Base-by-base conservation (phyloP, 169 alveolate genomes). In the Plasmodium gaboni region DNA sequence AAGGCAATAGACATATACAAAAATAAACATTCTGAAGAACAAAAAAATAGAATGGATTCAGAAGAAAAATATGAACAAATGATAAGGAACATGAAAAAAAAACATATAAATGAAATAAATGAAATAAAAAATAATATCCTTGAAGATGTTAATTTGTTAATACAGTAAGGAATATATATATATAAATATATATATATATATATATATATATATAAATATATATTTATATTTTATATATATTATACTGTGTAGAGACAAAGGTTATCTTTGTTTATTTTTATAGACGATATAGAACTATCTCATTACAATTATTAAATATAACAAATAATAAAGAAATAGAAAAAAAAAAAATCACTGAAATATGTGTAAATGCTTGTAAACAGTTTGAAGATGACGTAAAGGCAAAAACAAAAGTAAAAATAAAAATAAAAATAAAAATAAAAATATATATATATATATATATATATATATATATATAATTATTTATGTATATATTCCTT, bases 131-230 rank as follows among this genome's bases (percentile, higher is more conserved):
- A 80, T 68, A 42, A 80, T 28, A 61, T 80, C 6, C 83, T 80
- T 64, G 15, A 60, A 65, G 90, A 80, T 55, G 90, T 80, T n/a
- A 80, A 80, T 68, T 80, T 80, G 53, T 67, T 80, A 68, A 80
- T 80, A 67, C 90, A 80, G 90, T 80, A 80, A 59, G 5, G 42
- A 32, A 60, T 13, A 55, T 2, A 12, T 67, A 80, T n/a, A 19
- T n/a, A 67, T 48, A 13, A 78, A 76, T 15, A 51, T 26, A 78
- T 32, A 26, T 48, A 59, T 22, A 64, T 17, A 76, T 5, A 59
- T 32, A 64, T 9, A 64, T 60, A 60, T 15, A 15, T 22, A 60
- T 60, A 60, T n/a, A 57, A 57, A 60, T 60, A 60, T 60, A 60
- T 15, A 22, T 22, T 4, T 22, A 5, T 15, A 17, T 15, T n/a